Evolutionary conservation across 192 early-diverging fungal genomes (phyloP).

Genomic region (Podila epicladia): DNA sequence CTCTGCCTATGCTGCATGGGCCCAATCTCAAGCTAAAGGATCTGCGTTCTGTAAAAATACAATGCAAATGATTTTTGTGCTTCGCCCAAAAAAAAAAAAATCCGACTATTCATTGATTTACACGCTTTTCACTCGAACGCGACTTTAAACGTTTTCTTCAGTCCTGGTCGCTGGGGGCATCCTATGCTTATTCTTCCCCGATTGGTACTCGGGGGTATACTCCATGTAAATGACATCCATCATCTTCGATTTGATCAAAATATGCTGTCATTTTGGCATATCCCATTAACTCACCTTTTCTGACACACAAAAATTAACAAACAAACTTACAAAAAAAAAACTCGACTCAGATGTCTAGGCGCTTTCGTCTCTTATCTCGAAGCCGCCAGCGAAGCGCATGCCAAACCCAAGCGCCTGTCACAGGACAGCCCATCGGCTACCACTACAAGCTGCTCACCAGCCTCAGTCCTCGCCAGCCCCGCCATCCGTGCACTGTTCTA

Average conservation of each 20-base stretch:
- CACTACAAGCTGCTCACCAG: background rate
- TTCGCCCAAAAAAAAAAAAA: constrained; percentile 21
- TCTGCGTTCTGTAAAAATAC: constrained; percentile 24
- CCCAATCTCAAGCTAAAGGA: constrained; percentile 29
- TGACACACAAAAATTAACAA: too few species aligned
- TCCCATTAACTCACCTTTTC: background rate
- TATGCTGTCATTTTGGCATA: background rate
- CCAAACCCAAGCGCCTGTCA: background rate
- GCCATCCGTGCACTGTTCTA: constrained; percentile 14
- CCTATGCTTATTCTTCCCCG: constrained; percentile 17
- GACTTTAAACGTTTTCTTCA: background rate
- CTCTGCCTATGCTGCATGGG: constrained; percentile 34
- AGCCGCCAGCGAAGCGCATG: too few species aligned
- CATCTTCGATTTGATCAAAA: background rate
- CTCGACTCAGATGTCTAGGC: too few species aligned
- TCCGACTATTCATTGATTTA: background rate
- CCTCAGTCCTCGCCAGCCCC: constrained; percentile 1
- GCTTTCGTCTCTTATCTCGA: too few species aligned
- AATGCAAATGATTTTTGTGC: constrained; percentile 1
- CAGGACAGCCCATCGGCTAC: background rate
- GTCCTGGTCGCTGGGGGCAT: constrained; percentile 16
- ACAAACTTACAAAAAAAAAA: too few species aligned
- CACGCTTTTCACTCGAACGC: background rate
- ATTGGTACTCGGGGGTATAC: constrained; percentile 18
- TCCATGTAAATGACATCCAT: constrained; percentile 12